A percentile compares a stretch with the other conserved stretches of the same genome.
phyloP scores from a whole-genome alignment of 176 grass and related monocot genomes.

The Oropetium thomaeum region DNA sequence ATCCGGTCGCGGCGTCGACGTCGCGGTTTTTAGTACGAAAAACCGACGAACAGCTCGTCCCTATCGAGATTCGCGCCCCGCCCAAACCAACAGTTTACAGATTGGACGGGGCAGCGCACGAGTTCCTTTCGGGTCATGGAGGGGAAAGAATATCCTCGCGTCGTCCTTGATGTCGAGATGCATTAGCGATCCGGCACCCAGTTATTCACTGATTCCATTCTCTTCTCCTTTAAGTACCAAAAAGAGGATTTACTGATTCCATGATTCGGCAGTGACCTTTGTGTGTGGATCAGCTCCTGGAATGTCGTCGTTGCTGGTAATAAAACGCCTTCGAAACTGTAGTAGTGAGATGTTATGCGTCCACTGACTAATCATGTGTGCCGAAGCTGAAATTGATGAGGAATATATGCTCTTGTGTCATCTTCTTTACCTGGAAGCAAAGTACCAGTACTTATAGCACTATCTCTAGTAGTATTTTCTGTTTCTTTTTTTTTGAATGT shows the following conservation, averaged over 20 bases:
- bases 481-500: too few species aligned
- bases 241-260: not conserved
- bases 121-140: not conserved
- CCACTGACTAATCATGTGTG: not conserved
- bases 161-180: constrained; percentile 16
- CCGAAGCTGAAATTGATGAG: constrained; percentile 7
- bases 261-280: not conserved
- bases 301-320: not conserved
- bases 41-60: constrained; percentile 20
- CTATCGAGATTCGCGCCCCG: not conserved
- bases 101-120: not conserved
- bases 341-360: not conserved
- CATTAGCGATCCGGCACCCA: not conserved
- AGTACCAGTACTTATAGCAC: too few species aligned
- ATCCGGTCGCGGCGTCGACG: constrained; percentile 6
- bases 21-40: constrained; percentile 19
- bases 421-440: not conserved
- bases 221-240: not conserved
- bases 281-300: not conserved
- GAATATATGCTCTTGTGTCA: constrained; percentile 6
- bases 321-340: not conserved
- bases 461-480: too few species aligned
- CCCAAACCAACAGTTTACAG: not conserved
- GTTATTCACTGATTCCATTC: not conserved
- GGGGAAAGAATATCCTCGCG: constrained; percentile 16